A percentile compares a stretch with the other conserved stretches of the same genome.
Evolutionary conservation across 2,329 filamentous ascomycete species (phyloP).

Genomic region (Didymella pinodella): DNA sequence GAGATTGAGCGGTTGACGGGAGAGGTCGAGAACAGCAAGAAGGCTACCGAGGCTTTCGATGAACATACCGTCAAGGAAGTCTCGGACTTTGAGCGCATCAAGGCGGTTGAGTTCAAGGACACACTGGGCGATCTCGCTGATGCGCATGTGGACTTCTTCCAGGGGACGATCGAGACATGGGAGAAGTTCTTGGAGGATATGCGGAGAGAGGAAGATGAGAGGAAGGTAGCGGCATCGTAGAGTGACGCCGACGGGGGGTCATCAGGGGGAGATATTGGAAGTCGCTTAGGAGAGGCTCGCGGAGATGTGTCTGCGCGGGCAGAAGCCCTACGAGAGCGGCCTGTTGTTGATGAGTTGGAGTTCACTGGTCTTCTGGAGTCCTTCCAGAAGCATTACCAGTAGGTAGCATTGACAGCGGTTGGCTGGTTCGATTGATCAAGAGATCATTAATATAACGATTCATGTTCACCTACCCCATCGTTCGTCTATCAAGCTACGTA

Average conservation of each 20-base stretch:
- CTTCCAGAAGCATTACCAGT: slow-evolving; percentile 5
- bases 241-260: neutral
- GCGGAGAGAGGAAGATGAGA: slow-evolving; percentile 68
- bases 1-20: slow-evolving; percentile 89
- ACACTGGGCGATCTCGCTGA: slow-evolving; percentile 85
- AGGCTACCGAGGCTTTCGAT: slow-evolving; percentile 89
- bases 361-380: slow-evolving; percentile 3
- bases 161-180: slow-evolving; percentile 81
- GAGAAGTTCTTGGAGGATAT: slow-evolving; percentile 88
- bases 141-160: slow-evolving; percentile 87
- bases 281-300: neutral
- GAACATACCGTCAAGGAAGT: slow-evolving; percentile 95
- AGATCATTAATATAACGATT: slow-evolving; percentile 14
- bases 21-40: slow-evolving; percentile 85
- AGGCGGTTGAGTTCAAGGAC: slow-evolving; percentile 87
- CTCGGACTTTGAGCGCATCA: slow-evolving; percentile 94
- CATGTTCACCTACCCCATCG: neutral
- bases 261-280: neutral
- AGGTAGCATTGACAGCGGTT: neutral
- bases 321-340: neutral
- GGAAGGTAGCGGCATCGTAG: slow-evolving; percentile 39
- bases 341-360: slow-evolving; percentile 2
- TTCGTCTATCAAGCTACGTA: neutral
- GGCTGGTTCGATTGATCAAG: neutral
- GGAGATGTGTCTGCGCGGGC: neutral